phyloP scores from a whole-genome alignment of 78 protist species.

The Planoprotostelium fungivorum region DNA sequence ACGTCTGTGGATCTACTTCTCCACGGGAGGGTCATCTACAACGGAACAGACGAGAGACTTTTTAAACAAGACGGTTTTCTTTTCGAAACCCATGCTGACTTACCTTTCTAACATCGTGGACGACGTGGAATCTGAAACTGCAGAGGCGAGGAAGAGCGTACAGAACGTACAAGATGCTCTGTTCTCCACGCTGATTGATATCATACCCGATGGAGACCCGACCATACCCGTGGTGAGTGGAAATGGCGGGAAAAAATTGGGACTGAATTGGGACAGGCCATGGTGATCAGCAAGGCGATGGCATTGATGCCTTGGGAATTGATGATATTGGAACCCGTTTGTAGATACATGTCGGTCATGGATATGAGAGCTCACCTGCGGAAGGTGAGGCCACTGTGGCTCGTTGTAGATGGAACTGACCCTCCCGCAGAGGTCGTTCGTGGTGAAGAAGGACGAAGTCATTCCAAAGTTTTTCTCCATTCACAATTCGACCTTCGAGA shows the following conservation, averaged over 20 bases:
- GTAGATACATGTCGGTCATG: constrained; percentile 27
- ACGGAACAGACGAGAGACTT: constrained; percentile 21
- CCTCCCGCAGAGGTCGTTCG: neutral
- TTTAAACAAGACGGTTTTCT: neutral
- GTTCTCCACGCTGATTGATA: constrained; percentile 46
- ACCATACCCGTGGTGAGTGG: constrained; percentile 4
- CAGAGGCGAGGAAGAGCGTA: constrained; percentile 37
- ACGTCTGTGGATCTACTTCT: constrained; percentile 18
- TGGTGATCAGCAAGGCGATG: constrained; percentile 24
- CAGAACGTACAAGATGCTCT: constrained; percentile 38
- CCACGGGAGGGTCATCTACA: constrained; percentile 8
- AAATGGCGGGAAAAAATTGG: neutral
- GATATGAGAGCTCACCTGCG: constrained; percentile 33
- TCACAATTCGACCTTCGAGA: neutral
- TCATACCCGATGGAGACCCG: constrained; percentile 19
- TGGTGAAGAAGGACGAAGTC: neutral
- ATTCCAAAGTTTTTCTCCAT: neutral
- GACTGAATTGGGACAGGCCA: neutral
- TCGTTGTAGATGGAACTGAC: neutral
- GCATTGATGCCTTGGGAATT: constrained; percentile 62
- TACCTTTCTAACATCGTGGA: constrained; percentile 23
- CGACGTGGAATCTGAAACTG: constrained; percentile 17
- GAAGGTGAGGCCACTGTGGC: neutral
- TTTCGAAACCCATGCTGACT: constrained; percentile 30
- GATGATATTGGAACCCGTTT: constrained; percentile 38